These are phyloP conservation scores for Aethionema arabicum DNA, from an alignment of 345 rosid genomes.

Conservation along the genomic window DNA sequence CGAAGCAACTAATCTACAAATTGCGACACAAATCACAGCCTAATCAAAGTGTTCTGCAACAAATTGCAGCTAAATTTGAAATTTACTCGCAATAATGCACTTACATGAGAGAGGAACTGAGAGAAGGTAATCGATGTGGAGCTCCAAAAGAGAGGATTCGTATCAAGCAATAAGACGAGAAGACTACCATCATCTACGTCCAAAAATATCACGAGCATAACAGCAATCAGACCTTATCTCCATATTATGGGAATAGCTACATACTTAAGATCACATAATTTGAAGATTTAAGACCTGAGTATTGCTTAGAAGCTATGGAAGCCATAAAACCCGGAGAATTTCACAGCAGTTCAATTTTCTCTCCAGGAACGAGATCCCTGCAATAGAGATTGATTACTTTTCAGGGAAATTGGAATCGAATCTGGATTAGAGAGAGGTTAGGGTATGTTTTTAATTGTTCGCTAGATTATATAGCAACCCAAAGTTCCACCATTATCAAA, in stretches of 20 bases:
- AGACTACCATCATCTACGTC: conserved; percentile 87
- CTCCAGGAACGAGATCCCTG: conserved; percentile 5
- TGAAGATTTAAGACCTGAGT: conserved; percentile 47
- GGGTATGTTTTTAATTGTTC: neutral
- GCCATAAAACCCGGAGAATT: conserved; percentile 45
- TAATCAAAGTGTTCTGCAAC: neutral
- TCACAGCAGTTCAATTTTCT: conserved; percentile 6
- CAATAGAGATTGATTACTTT: no score
- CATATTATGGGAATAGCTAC: neutral
- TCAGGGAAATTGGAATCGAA: neutral
- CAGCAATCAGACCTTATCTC: neutral
- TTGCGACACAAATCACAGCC: neutral
- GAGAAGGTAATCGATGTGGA: conserved; percentile 59
- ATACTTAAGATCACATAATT: neutral
- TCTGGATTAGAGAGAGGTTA: neutral
- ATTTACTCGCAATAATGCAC: neutral
- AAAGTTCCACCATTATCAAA: conserved; percentile 10
- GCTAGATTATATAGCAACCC: neutral
- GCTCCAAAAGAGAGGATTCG: conserved; percentile 88
- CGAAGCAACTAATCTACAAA: neutral
- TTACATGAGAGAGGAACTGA: conserved; percentile 84
- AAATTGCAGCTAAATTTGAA: neutral
- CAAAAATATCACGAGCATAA: conserved; percentile 4
- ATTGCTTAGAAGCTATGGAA: conserved; percentile 66
- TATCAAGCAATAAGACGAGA: conserved; percentile 67